Percentiles rank a stretch among this genome's conserved stretches.
Conservation (phyloP, 2,329 filamentous ascomycete genomes). For the Fonsecaea erecta region DNA sequence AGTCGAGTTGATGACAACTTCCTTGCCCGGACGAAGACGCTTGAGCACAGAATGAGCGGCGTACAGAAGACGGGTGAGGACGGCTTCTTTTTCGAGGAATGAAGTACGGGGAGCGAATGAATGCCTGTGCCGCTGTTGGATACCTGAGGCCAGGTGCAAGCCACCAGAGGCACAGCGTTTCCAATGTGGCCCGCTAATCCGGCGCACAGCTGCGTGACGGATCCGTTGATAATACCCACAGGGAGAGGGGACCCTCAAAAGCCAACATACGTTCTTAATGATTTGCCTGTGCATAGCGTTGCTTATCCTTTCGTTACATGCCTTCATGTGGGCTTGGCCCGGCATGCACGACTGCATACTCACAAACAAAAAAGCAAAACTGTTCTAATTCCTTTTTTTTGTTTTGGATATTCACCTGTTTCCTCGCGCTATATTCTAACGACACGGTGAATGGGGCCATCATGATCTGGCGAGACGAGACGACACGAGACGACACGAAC, state of each 20-base stretch:
- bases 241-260: conserved; percentile 3
- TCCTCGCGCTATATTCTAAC: background rate
- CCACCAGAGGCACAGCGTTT: background rate
- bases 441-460: background rate
- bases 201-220: conserved; percentile 19
- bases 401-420: too few species aligned
- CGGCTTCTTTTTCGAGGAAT: conserved; percentile 34
- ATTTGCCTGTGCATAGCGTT: conserved; percentile 4
- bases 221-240: conserved; percentile 17
- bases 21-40: conserved; percentile 33
- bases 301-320: background rate
- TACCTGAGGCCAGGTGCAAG: background rate
- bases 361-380: conserved; percentile 5
- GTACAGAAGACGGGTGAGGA: conserved; percentile 45
- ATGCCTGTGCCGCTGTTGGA: background rate
- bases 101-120: background rate
- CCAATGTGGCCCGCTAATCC: background rate
- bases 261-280: conserved; percentile 1
- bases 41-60: conserved; percentile 50
- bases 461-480: background rate
- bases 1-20: conserved; percentile 38
- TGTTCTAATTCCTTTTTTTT: background rate
- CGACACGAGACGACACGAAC: background rate
- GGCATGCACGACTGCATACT: conserved; percentile 9
- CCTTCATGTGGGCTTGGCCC: background rate